Conservation (phyloP, 1,284 basidiomycete genomes). For the Ustilago curta region DNA sequence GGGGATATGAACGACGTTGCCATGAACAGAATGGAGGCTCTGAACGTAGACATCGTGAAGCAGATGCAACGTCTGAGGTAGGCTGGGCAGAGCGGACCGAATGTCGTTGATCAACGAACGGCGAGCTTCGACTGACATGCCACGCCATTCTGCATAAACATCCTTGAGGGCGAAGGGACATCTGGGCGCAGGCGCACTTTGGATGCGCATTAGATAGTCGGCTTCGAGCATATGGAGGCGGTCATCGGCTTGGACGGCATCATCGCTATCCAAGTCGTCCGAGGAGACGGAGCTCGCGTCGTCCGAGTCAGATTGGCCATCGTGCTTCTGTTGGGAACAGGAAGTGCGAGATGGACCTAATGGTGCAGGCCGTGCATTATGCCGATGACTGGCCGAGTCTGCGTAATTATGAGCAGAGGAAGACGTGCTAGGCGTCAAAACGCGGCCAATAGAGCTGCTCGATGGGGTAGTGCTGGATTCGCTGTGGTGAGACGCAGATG, state of each 20-base stretch:
- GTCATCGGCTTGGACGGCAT: slow-evolving; percentile 13
- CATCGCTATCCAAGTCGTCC: slow-evolving; percentile 19
- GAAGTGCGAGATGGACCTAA: background rate
- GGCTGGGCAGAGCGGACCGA: slow-evolving; percentile 22
- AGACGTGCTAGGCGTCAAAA: slow-evolving; percentile 34
- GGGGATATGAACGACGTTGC: slow-evolving; percentile 33
- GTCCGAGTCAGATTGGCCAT: background rate
- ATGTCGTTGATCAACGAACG: slow-evolving; percentile 20
- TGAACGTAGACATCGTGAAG: slow-evolving; percentile 36
- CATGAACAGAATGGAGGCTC: slow-evolving; percentile 34
- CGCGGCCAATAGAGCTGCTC: slow-evolving; percentile 21
- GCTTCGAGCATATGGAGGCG: slow-evolving; percentile 24
- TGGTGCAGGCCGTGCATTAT: background rate
- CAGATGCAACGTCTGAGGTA: slow-evolving; percentile 22
- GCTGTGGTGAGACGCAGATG: slow-evolving; percentile 25
- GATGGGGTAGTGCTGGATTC: slow-evolving; percentile 19
- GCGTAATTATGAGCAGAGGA: slow-evolving; percentile 15
- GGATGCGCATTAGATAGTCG: slow-evolving; percentile 22
- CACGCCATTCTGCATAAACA: slow-evolving; percentile 37
- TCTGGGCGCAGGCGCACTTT: slow-evolving; percentile 25
- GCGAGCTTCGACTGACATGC: slow-evolving; percentile 20
- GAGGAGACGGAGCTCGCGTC: slow-evolving; percentile 16
- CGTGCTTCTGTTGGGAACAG: background rate
- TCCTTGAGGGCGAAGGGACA: slow-evolving; percentile 49
- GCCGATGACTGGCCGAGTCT: background rate